Base-by-base conservation (phyloP, 1,139 yeast species). In the Lodderomyces metapsilosis region DNA sequence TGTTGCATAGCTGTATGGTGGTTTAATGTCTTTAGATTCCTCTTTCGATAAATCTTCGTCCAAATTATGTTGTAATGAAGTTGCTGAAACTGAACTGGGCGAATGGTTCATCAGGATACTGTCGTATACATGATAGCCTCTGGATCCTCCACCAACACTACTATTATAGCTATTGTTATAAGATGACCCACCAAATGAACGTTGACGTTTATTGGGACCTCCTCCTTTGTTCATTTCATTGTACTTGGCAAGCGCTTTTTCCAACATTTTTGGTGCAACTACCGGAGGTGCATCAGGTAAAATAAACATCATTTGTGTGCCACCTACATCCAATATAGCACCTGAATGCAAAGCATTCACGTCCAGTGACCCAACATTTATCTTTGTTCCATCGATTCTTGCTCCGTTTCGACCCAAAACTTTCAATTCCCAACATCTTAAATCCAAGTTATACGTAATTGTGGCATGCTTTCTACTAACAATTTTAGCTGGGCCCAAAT, bases 301-400 rank as follows among this genome's bases (percentile, higher is more conserved):
- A 28, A 92, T 92, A 60, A 92, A 92, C 95, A 92, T 92, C 98
- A 92, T 92, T 64, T 92, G 98, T 11, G 96, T 91, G 3, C 97
- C 98, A 8, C 98, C 98, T 38, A 92, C 82, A 58, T 92, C 98
- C 46, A 92, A 67, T 15, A 92, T 81, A 38, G 94, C 88, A 9
- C 98, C 98, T 2, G 94, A 84, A 41, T 78, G 77, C 47, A 92
- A 73, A 10, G 81, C 75, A 15, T 83, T 74, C 5, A 80, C 70
- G 5, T 67, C 60, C 7, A 71, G 57, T 11, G 64, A 57, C 42
- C 80, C 84, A 46, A 68, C 76, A 51, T 67, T 68, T 13, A 75
- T 76, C 64, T 82, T 82, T 49, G 63, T 72, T 46, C 79, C 86
- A 62, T 92, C 96, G 34, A 92, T 81, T 54, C 89, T 84, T 25